Conservation (phyloP, 768 basidiomycete genomes). For the Auricularia sp. region DNA sequence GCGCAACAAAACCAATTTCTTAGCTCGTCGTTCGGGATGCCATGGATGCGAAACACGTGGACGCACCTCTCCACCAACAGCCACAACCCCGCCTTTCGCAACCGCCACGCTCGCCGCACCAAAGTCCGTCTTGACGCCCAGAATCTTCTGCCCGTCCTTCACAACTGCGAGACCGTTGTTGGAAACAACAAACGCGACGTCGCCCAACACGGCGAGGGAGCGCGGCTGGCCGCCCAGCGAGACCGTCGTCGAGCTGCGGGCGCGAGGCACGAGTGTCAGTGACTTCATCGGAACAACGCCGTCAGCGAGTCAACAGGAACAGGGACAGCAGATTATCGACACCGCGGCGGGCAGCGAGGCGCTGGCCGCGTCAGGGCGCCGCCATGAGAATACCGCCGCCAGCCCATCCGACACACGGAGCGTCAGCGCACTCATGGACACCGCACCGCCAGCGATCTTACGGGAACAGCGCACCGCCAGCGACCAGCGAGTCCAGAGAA, state of each 20-base stretch:
- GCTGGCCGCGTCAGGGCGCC: too few species aligned
- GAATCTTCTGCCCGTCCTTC: not conserved
- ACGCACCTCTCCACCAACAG: slow-evolving; percentile 66
- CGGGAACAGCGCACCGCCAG: too few species aligned
- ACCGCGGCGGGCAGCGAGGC: too few species aligned
- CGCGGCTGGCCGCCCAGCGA: not conserved
- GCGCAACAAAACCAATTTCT: not conserved
- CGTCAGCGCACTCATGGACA: too few species aligned
- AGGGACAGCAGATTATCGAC: too few species aligned
- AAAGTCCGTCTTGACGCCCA: slow-evolving; percentile 19
- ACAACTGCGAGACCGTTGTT: not conserved
- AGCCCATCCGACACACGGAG: too few species aligned
- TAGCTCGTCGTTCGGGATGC: too few species aligned
- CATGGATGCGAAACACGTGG: not conserved
- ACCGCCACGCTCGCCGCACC: slow-evolving; percentile 63
- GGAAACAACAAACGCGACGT: not conserved
- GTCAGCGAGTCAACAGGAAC: too few species aligned
- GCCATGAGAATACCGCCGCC: too few species aligned
- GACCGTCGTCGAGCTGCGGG: not conserved
- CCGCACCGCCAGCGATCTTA: too few species aligned
- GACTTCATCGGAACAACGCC: not conserved
- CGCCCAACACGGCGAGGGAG: not conserved
- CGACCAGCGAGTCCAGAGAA: too few species aligned
- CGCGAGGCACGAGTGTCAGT: not conserved
- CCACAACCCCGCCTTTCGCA: slow-evolving; percentile 51